Evolutionary conservation across 1,284 basidiomycete species (phyloP).

Genomic region (Cutaneotrichosporon cutaneum): DNA sequence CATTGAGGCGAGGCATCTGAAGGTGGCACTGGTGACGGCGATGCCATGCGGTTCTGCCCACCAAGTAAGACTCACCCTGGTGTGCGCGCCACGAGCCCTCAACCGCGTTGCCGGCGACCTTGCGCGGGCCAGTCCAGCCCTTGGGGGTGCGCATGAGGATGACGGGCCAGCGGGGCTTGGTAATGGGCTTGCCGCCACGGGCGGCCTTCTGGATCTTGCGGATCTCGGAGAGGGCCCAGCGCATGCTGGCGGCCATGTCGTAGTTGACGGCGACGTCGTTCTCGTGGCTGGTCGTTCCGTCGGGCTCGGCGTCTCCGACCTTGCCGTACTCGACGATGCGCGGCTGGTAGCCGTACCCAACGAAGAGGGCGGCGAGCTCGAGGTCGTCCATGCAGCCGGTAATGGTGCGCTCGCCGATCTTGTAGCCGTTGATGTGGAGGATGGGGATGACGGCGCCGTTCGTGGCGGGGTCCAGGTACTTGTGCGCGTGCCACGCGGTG

Average conservation of each 20-base stretch:
- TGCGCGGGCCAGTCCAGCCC: conserved; percentile 69
- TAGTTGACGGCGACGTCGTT: conserved; percentile 51
- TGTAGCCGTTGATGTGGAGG: conserved; percentile 69
- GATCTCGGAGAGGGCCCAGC: conserved; percentile 78
- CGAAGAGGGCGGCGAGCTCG: conserved; percentile 57
- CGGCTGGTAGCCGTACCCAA: conserved; percentile 80
- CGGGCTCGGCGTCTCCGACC: conserved; percentile 24
- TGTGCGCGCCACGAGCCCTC: conserved; percentile 65
- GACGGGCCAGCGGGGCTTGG: conserved; percentile 79
- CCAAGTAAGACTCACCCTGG: conserved; percentile 36
- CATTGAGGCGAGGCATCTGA: too few relatives aligned
- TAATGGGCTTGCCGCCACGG: conserved; percentile 76
- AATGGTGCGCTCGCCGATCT: conserved; percentile 80
- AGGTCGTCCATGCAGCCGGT: conserved; percentile 86
- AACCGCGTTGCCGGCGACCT: conserved; percentile 65
- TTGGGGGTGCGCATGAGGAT: conserved; percentile 80
- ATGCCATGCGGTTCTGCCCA: too few relatives aligned
- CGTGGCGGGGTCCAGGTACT: conserved; percentile 85
- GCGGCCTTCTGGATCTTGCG: conserved; percentile 73
- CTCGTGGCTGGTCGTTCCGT: conserved; percentile 59
- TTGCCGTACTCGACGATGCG: conserved; percentile 70
- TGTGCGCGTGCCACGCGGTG: conserved; percentile 76
- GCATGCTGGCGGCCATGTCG: conserved; percentile 70
- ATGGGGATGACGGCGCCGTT: conserved; percentile 84
- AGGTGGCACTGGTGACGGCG: too few relatives aligned